Base-by-base conservation (phyloP, 2,329 filamentous ascomycete species). In the Chaetomium sp. region DNA sequence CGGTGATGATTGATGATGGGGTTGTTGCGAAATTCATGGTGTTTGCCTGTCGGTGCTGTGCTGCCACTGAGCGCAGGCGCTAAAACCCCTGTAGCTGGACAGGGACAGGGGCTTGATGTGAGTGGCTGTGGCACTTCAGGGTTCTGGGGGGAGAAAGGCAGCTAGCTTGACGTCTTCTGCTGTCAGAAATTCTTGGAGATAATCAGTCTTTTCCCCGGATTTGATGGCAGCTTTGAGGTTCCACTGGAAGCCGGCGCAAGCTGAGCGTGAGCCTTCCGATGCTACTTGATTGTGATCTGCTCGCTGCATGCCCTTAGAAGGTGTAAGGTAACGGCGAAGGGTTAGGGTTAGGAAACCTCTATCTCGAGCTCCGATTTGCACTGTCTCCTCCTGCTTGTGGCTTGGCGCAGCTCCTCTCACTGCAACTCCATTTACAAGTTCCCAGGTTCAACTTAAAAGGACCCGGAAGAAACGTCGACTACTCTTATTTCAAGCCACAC, bases 1-100 rank as follows among this genome's bases (percentile, higher is more conserved):
- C 58, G 60, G 33, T 61, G 51, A 63, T 63, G 51, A 63, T 63
- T 31, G 65, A 58, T 50, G 59, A 58, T 51, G 60, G 31, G 29
- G 60, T 45, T 51, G 64, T 57, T 64, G 62, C 55, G 54, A 68
- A 67, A 65, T 70, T 65, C 67, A 69, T 69, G 60, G 60, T 42
- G 38, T 42, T 42, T 29, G n/a, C n/a, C n/a, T 57, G 55, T 23
- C 42, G 25, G n/a, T 57, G 45, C 25, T 56, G n/a, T 57, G 45
- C 25, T 56, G 13, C 7, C 21, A 25, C 49, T 10, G 9, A 6
- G 54, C 21, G 31, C 23, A 60, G 4, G 56, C 45, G 53, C 58
- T 58, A 57, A 45, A 60, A 16, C 58, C 58, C 63, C 38, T 57
- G 60, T 16, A 47, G 57, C 16, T 19, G 33, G 33, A 29, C 25